Evolutionary conservation across 75 land plant genomes (phyloP), one percentile per base, ranked within the genome.

Genomic region (Cunninghamia lanceolata): DNA sequence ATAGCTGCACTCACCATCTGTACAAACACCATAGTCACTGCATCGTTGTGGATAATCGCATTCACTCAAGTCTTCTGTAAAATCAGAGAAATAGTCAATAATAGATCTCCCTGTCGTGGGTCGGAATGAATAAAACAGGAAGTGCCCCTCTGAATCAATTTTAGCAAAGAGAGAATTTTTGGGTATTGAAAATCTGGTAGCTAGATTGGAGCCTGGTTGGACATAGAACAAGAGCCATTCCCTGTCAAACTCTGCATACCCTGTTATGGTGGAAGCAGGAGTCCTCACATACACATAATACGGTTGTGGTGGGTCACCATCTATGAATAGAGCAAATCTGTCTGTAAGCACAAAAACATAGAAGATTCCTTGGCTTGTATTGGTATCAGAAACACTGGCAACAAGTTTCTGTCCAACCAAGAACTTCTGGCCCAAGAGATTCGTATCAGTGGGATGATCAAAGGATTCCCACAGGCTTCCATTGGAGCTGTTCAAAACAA

Each of bases 391-490:
- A 11, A 80, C 56, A 82, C 78, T 87, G 15, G 88, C 45, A 28
- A 85, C 88, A 4, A 89, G 84, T 66, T 82, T 82, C 83, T 74
- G 47, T 1, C 93, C 93, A 3, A 42, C 36, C 50, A 39, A n/a
- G 6, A 28, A 70, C 74, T 70, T 70, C 74, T 70, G 74, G 10
- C 74, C 74, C n/a, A 30, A 4, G n/a, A 70, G 32, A 7, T 30
- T 28, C 10, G 74, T 70, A 70, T 70, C 74, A 8, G 74, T 70
- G 9, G 74, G 74, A 8, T 70, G 74, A 70, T 70, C 74, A 70
- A 70, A 70, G 9, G 91, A 89, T 40, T 91, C 91, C 92, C 92
- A 93, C 32, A 91, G 75, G 9, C 52, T 78, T 1, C 53, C 81
- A 71, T 89, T 86, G 3, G 40, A 56, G 15, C 43, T 19, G 81